These are phyloP conservation scores for Mariannaea sp. DNA, from an alignment of 2,329 filamentous ascomycete genomes.

Conservation along the genomic window DNA sequence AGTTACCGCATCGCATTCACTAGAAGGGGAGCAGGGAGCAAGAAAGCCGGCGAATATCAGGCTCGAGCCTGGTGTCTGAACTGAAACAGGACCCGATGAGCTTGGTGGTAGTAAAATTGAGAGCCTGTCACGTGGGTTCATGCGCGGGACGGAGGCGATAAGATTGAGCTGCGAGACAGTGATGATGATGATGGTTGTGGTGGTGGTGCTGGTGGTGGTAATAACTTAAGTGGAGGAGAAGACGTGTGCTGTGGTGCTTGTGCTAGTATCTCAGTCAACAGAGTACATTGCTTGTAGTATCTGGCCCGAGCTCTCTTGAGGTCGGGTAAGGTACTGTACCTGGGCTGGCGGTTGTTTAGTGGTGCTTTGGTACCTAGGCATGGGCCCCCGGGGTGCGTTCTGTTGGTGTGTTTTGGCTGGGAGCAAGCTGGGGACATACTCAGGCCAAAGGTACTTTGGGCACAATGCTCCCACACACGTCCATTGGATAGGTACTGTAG, in stretches of 20 bases:
- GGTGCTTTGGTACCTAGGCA: too few relatives aligned
- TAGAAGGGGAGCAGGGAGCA: conserved; percentile 9
- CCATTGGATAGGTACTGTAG: too few relatives aligned
- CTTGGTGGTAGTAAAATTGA: conserved; percentile 16
- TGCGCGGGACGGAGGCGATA: conserved; percentile 15
- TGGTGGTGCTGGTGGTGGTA: too few relatives aligned
- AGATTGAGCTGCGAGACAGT: not conserved
- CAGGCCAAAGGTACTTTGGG: too few relatives aligned
- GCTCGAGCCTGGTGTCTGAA: conserved; percentile 12
- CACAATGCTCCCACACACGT: too few relatives aligned
- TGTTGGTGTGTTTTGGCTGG: too few relatives aligned
- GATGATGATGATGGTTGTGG: conserved; percentile 11
- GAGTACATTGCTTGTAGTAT: too few relatives aligned
- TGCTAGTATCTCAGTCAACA: too few relatives aligned
- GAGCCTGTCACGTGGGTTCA: conserved; percentile 12
- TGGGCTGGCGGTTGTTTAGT: not conserved
- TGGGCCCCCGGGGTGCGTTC: too few relatives aligned
- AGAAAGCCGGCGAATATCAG: not conserved
- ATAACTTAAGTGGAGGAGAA: conserved; percentile 30
- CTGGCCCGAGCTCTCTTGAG: not conserved
- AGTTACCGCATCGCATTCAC: conserved; percentile 34
- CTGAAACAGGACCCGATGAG: conserved; percentile 8
- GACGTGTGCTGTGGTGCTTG: conserved; percentile 13
- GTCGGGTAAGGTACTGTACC: not conserved
- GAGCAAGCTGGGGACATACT: too few relatives aligned